phyloP scores from a whole-genome alignment of 805 yeast genomes.

The Yarrowia deformans region DNA sequence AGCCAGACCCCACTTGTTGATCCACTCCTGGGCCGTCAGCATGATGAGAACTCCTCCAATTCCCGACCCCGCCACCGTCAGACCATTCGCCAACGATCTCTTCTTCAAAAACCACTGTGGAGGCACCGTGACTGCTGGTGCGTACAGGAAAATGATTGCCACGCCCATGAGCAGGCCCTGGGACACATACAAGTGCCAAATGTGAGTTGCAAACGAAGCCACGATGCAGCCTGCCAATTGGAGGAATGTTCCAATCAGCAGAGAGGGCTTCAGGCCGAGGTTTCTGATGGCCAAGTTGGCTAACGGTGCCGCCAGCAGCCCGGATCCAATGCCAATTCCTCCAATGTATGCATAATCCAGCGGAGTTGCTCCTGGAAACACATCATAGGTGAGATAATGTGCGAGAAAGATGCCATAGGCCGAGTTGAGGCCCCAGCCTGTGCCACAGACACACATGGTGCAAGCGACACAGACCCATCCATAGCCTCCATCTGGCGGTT shows the following conservation, averaged over 20 bases:
- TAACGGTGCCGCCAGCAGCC: slow-evolving; percentile 21
- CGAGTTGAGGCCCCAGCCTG: slow-evolving; percentile 38
- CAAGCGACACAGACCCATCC: slow-evolving; percentile 39
- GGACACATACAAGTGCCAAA: slow-evolving; percentile 61
- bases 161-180: slow-evolving; percentile 62
- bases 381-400: slow-evolving; percentile 35
- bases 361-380: slow-evolving; percentile 36
- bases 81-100: slow-evolving; percentile 58
- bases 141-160: slow-evolving; percentile 56
- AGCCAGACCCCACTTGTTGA: slow-evolving; percentile 57
- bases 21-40: slow-evolving; percentile 49
- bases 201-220: slow-evolving; percentile 41
- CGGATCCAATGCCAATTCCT: slow-evolving; percentile 25
- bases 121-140: slow-evolving; percentile 57
- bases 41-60: slow-evolving; percentile 56
- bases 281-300: slow-evolving; percentile 34
- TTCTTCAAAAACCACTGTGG: slow-evolving; percentile 59
- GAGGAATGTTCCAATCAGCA: slow-evolving; percentile 24
- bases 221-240: slow-evolving; percentile 33
- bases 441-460: slow-evolving; percentile 36
- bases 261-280: slow-evolving; percentile 26
- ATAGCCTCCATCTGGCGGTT: slow-evolving; percentile 38
- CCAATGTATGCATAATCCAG: slow-evolving; percentile 36
- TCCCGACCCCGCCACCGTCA: slow-evolving; percentile 59
- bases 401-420: slow-evolving; percentile 38